Evolutionary conservation across 148 eudicot species (phyloP).

Genomic region (Silene uniflora): DNA sequence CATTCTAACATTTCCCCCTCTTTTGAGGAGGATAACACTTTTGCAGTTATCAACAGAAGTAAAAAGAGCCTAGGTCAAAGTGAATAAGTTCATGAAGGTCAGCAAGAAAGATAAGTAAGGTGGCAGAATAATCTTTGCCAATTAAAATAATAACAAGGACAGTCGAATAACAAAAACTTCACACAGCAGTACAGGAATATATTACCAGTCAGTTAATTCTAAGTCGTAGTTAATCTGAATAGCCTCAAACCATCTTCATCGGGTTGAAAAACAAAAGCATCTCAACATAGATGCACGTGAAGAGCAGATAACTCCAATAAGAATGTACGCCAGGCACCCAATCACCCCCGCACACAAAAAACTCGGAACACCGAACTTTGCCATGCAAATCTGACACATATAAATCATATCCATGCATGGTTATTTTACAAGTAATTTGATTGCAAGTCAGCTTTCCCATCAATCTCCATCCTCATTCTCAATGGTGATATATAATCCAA

Average conservation of each 20-base stretch:
- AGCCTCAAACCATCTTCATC: constrained; percentile 15
- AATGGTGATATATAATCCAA: not conserved
- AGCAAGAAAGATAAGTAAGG: too few relatives aligned
- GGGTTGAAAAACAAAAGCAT: constrained; percentile 24
- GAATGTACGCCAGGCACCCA: constrained; percentile 36
- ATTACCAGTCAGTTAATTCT: constrained; percentile 17
- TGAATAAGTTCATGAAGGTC: too few relatives aligned
- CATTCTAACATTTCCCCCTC: too few relatives aligned
- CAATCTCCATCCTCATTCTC: not conserved
- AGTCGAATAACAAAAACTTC: not conserved
- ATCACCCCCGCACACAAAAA: constrained; percentile 28
- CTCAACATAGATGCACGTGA: constrained; percentile 22
- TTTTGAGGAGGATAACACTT: too few relatives aligned
- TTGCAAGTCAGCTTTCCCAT: not conserved
- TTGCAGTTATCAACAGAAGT: too few relatives aligned
- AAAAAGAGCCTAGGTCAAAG: too few relatives aligned
- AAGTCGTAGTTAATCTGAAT: constrained; percentile 14
- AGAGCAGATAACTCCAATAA: constrained; percentile 30
- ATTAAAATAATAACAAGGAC: too few relatives aligned
- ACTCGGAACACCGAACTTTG: constrained; percentile 11
- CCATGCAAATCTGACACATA: constrained; percentile 36
- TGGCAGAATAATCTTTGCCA: too few relatives aligned
- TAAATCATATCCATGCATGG: not conserved
- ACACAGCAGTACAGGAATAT: not conserved
- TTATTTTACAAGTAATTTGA: not conserved